These are phyloP conservation scores for Microdochium paspali DNA, from an alignment of 2,329 filamentous ascomycete species.

Conservation along the genomic window DNA sequence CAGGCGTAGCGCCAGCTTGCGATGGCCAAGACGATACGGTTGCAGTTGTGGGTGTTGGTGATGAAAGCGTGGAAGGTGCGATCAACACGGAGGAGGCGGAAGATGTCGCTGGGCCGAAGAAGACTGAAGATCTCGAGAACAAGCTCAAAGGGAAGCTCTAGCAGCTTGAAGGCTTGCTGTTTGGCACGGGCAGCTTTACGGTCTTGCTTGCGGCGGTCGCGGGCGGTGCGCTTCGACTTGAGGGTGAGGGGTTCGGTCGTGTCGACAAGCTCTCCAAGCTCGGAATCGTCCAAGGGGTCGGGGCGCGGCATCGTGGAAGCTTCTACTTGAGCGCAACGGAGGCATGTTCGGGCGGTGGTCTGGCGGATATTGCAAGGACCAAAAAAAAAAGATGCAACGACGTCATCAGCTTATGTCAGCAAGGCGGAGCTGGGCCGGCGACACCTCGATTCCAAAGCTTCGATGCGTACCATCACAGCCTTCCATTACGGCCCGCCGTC, in stretches of 20 bases:
- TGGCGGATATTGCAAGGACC: no score
- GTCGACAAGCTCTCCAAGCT: constrained; percentile 33
- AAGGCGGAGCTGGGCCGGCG: neutral
- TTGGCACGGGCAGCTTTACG: constrained; percentile 7
- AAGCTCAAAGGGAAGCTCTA: constrained; percentile 43
- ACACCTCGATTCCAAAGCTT: no score
- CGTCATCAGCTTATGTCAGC: neutral
- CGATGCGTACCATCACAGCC: no score
- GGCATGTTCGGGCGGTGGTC: no score
- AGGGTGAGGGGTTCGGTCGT: constrained; percentile 35
- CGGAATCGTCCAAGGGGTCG: constrained; percentile 23
- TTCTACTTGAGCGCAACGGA: no score
- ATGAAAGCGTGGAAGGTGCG: constrained; percentile 32
- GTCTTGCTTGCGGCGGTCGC: constrained; percentile 29
- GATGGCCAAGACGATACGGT: constrained; percentile 31
- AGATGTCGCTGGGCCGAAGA: constrained; percentile 39
- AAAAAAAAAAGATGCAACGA: neutral
- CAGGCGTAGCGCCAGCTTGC: constrained; percentile 36
- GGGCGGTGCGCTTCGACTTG: constrained; percentile 42
- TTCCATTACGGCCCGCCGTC: no score
- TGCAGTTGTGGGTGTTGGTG: constrained; percentile 24
- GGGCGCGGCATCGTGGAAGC: constrained; percentile 6
- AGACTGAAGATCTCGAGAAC: constrained; percentile 35
- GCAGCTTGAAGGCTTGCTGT: constrained; percentile 25
- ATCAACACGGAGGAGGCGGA: constrained; percentile 32